Conservation (phyloP, 768 basidiomycete genomes). For the Mycena belliarum region DNA sequence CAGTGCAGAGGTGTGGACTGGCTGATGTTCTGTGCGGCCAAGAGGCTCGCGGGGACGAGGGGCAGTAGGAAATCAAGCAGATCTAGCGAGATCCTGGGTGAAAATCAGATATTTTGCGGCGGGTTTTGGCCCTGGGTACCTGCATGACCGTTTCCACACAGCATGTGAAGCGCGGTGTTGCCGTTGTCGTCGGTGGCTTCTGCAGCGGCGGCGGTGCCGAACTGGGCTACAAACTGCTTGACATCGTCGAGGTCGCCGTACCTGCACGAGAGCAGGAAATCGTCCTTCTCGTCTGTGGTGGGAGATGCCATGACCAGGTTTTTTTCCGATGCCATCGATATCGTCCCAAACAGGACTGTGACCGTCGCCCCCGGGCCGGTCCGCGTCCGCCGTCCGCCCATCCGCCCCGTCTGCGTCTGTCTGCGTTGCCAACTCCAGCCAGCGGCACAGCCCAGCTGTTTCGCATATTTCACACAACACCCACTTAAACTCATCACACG, state of each 20-base stretch:
- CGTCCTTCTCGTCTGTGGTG: constrained; percentile 60
- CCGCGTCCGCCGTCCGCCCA: no score
- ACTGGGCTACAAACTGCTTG: constrained; percentile 59
- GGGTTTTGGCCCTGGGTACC: constrained; percentile 44
- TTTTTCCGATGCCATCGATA: constrained; percentile 12
- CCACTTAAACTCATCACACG: no score
- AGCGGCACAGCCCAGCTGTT: neutral
- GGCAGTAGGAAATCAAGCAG: constrained; percentile 75
- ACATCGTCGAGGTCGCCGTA: constrained; percentile 88
- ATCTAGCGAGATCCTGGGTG: constrained; percentile 57
- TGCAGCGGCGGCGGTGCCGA: constrained; percentile 51
- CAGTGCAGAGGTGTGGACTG: constrained; percentile 89
- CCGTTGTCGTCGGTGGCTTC: constrained; percentile 69
- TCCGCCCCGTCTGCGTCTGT: no score
- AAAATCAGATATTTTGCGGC: constrained; percentile 36
- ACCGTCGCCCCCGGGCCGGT: no score
- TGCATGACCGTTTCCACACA: constrained; percentile 83
- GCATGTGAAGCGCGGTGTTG: constrained; percentile 86
- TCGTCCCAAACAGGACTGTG: constrained; percentile 1
- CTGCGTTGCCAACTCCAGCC: neutral
- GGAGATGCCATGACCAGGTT: constrained; percentile 26
- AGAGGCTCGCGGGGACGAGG: constrained; percentile 49
- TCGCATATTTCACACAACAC: neutral
- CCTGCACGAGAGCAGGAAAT: constrained; percentile 79
- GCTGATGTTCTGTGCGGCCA: constrained; percentile 65